Percentiles rank a stretch among this genome's conserved stretches.
Conservation (phyloP, 75 land plant species). For the Sequoiadendron giganteum region DNA sequence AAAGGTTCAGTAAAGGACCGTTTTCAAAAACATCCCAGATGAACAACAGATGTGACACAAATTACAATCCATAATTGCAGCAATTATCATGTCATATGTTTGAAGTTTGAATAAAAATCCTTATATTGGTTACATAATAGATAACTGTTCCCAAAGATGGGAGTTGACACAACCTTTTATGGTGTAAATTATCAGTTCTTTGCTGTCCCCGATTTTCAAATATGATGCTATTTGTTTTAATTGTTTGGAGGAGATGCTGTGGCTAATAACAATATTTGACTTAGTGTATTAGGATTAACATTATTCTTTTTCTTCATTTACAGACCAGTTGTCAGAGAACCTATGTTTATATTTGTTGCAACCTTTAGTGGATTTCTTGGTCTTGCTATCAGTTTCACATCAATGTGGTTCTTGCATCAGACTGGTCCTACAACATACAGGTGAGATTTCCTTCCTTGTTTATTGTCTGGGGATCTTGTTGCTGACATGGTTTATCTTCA, state of each 20-base stretch:
- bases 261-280: not conserved
- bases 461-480: not conserved
- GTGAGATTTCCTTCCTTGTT: slow-evolving; percentile 31
- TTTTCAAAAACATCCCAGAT: not conserved
- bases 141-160: not conserved
- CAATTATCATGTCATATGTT: not conserved
- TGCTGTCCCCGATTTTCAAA: not conserved
- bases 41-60: not conserved
- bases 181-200: not conserved
- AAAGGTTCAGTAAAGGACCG: not conserved
- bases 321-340: slow-evolving; percentile 46
- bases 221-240: not conserved
- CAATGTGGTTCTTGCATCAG: slow-evolving; percentile 96
- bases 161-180: not conserved
- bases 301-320: not conserved
- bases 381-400: slow-evolving; percentile 89
- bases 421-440: slow-evolving; percentile 94
- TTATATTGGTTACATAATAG: not conserved
- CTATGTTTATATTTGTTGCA: slow-evolving; percentile 76
- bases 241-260: not conserved
- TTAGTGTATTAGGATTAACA: not conserved
- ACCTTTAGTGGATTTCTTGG: slow-evolving; percentile 88
- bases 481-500: not conserved
- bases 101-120: not conserved
- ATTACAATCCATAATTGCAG: not conserved